These are phyloP conservation scores for Rubia yunnanensis DNA, from an alignment of 257 asterid species.

Conservation along the genomic window DNA sequence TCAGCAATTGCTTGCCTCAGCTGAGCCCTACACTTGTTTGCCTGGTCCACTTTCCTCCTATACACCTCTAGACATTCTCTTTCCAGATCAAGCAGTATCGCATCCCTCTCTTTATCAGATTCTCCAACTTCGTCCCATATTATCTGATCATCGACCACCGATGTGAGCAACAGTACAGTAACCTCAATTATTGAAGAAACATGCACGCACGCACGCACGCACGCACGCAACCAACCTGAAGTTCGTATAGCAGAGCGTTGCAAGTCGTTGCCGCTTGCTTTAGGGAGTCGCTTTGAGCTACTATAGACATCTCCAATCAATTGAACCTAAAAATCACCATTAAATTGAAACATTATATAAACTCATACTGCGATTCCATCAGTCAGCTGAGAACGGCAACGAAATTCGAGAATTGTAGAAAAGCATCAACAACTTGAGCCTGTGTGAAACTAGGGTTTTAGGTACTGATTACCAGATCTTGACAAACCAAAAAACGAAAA, in stretches of 20 bases:
- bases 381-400: background rate
- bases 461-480: background rate
- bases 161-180: background rate
- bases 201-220: background rate
- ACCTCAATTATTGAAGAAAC: background rate
- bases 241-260: constrained; percentile 69
- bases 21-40: constrained; percentile 85
- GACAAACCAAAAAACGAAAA: background rate
- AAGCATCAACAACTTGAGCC: background rate
- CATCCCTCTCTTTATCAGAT: constrained; percentile 71
- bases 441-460: background rate
- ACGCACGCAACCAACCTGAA: constrained; percentile 49
- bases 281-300: constrained; percentile 30
- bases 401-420: background rate
- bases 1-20: constrained; percentile 96
- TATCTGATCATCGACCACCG: constrained; percentile 38
- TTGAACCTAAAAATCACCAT: constrained; percentile 20
- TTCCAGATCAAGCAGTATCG: constrained; percentile 78
- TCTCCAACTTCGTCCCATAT: constrained; percentile 99
- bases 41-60: constrained; percentile 91
- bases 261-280: constrained; percentile 67
- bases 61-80: constrained; percentile 88
- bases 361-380: background rate
- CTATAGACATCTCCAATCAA: constrained; percentile 26
- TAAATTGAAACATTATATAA: background rate